phyloP scores from a whole-genome alignment of 371 early-diverging fungal species.

The Apophysomyces elegans region DNA sequence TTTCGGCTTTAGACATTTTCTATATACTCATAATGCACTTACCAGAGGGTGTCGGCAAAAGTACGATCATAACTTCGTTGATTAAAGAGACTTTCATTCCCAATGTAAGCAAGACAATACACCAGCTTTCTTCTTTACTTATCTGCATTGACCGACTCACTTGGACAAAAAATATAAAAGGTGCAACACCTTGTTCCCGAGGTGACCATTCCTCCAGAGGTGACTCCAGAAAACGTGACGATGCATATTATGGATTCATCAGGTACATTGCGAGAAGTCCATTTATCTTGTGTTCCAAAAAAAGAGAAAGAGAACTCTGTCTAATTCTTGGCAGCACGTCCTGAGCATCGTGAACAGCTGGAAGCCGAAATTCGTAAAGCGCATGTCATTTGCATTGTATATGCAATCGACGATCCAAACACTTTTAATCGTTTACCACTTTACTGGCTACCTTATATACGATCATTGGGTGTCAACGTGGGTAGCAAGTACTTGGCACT shows the following conservation, averaged over 20 bases:
- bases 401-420: constrained; percentile 83
- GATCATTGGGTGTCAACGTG: constrained; percentile 90
- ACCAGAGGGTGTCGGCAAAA: constrained; percentile 93
- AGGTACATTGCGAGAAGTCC: constrained; percentile 39
- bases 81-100: constrained; percentile 94
- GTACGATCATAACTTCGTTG: constrained; percentile 93
- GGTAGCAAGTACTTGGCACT: constrained; percentile 12
- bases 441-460: constrained; percentile 93
- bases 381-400: constrained; percentile 96
- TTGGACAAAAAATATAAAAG: constrained; percentile 47
- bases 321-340: constrained; percentile 61
- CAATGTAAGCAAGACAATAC: constrained; percentile 65
- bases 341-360: constrained; percentile 85
- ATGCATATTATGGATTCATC: constrained; percentile 97
- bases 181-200: constrained; percentile 97
- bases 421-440: constrained; percentile 84
- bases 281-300: neutral
- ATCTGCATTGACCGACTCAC: neutral
- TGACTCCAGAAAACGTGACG: constrained; percentile 94
- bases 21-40: neutral
- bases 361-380: constrained; percentile 93
- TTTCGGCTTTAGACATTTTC: neutral
- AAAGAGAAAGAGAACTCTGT: neutral
- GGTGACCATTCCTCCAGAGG: constrained; percentile 97
- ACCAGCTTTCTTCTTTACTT: neutral